Evolutionary conservation across 192 early-diverging fungal species (phyloP).

Genomic region (Globomyces pollinis-pini): DNA sequence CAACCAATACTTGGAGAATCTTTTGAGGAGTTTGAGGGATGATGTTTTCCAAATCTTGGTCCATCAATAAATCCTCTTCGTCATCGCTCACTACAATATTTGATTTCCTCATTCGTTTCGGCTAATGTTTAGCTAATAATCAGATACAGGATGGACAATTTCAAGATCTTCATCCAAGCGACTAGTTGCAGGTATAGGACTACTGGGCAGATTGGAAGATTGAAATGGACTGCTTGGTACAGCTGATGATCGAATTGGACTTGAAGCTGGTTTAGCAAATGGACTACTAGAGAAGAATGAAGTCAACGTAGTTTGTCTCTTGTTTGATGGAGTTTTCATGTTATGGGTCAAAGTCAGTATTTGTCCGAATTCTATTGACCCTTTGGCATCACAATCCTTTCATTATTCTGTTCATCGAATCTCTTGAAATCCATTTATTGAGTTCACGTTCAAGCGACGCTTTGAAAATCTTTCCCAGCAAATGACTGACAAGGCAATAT

Average conservation of each 20-base stretch:
- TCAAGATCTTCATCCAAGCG: constrained; percentile 10
- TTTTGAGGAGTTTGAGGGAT: not conserved
- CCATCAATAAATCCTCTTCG: not conserved
- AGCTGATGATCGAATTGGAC: too few species aligned
- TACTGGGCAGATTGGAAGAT: not conserved
- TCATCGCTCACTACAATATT: constrained; percentile 1
- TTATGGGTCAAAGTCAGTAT: not conserved
- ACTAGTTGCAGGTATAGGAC: constrained; percentile 5
- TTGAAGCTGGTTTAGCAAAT: too few species aligned
- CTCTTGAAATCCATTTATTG: too few species aligned
- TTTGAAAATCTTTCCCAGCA: too few species aligned
- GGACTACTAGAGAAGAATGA: too few species aligned
- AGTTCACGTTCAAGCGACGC: too few species aligned
- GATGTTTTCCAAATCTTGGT: not conserved
- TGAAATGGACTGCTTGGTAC: not conserved
- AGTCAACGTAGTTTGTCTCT: constrained; percentile 21
- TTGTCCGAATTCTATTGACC: too few species aligned
- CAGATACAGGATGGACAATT: not conserved
- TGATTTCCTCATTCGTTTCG: not conserved
- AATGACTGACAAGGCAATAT: too few species aligned
- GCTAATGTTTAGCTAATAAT: not conserved
- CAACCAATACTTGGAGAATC: not conserved
- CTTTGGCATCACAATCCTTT: too few species aligned
- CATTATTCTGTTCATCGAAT: too few species aligned
- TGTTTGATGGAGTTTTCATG: not conserved